Evolutionary conservation across 768 basidiomycete genomes (phyloP).

Genomic region (Phylloporus arenicola): DNA sequence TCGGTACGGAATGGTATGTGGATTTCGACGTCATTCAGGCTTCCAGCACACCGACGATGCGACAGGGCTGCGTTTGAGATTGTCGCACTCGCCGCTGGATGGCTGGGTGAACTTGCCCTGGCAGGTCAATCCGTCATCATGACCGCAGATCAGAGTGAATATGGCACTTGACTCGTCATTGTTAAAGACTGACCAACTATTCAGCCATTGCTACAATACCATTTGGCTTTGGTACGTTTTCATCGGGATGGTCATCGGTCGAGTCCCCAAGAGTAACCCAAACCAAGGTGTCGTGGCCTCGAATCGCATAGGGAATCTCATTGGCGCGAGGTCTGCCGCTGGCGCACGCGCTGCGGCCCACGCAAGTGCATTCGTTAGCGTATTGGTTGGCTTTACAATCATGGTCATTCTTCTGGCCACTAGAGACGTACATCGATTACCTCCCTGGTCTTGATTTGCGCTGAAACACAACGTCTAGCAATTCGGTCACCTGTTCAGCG

Average conservation of each 20-base stretch:
- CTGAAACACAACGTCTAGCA: conserved; percentile 28
- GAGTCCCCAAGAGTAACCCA: background rate
- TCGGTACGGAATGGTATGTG: conserved; percentile 72
- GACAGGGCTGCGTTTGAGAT: conserved; percentile 77
- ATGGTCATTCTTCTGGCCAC: conserved; percentile 54
- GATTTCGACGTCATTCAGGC: background rate
- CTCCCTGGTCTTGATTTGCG: background rate
- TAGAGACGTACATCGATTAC: conserved; percentile 44
- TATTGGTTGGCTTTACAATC: conserved; percentile 50
- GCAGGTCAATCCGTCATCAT: conserved; percentile 77
- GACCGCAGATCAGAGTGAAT: conserved; percentile 69
- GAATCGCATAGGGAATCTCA: conserved; percentile 66
- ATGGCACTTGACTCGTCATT: background rate
- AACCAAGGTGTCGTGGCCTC: conserved; percentile 59
- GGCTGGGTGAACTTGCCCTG: conserved; percentile 58
- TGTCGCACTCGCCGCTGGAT: conserved; percentile 71
- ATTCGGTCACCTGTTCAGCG: conserved; percentile 65
- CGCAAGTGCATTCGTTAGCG: conserved; percentile 58
- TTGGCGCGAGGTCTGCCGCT: conserved; percentile 49
- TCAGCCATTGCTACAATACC: conserved; percentile 69
- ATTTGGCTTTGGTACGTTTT: conserved; percentile 54
- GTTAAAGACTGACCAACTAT: background rate
- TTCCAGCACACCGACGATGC: background rate
- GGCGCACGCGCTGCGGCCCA: conserved; percentile 58
- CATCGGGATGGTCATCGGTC: background rate